Evolutionary conservation across 2,329 filamentous ascomycete genomes (phyloP).

Genomic region (Cyclaneusma minus): DNA sequence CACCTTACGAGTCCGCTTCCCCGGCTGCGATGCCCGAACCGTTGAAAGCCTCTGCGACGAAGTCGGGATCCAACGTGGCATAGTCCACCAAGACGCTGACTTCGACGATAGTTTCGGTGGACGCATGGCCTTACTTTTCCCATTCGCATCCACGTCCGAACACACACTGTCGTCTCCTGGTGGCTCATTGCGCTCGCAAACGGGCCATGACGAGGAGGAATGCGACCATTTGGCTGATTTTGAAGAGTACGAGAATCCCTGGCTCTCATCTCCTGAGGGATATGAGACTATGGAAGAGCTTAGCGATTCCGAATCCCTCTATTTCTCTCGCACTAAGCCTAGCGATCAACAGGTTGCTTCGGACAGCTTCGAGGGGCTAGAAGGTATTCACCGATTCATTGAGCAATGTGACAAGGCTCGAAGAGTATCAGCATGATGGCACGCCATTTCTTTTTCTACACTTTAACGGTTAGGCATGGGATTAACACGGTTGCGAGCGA

Average conservation of each 20-base stretch:
- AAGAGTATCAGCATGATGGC: too few species aligned
- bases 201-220: constrained; percentile 18
- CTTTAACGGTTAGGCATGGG: too few species aligned
- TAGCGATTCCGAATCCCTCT: constrained; percentile 16
- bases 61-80: constrained; percentile 65
- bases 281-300: constrained; percentile 15
- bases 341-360: constrained; percentile 23
- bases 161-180: constrained; percentile 13
- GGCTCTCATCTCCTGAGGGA: constrained; percentile 12
- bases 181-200: constrained; percentile 26
- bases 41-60: constrained; percentile 78
- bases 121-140: constrained; percentile 66
- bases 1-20: constrained; percentile 67
- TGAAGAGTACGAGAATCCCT: constrained; percentile 15
- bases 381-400: constrained; percentile 51
- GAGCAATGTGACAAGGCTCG: constrained; percentile 38
- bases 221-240: constrained; percentile 9
- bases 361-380: constrained; percentile 38
- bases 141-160: constrained; percentile 58
- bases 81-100: constrained; percentile 60
- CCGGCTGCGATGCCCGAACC: constrained; percentile 71
- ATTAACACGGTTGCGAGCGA: too few species aligned
- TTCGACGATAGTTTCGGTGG: constrained; percentile 55
- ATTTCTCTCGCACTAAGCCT: constrained; percentile 9
- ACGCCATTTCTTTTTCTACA: too few species aligned